Base-by-base conservation (phyloP, 2,329 filamentous ascomycete genomes). In the Penicillium sp. region DNA sequence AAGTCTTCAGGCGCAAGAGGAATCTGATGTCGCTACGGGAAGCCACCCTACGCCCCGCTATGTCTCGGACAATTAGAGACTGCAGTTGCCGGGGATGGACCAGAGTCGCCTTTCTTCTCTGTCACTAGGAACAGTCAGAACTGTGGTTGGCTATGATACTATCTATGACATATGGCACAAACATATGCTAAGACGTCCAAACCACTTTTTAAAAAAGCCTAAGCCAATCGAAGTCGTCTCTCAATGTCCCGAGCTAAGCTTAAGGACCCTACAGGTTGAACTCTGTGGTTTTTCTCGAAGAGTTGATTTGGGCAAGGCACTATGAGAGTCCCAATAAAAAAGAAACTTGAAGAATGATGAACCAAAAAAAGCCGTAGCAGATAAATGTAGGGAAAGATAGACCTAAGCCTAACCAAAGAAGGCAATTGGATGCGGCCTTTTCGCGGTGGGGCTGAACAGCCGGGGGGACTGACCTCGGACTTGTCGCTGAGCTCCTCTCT, bases 371-470 rank as follows among this genome's bases (percentile, higher is more conserved):
- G n/a, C 29, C 19, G 39, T 44, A 35, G n/a, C 32, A 41, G n/a
- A 52, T 29, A 14, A 46, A 46, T 59, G 54, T 58, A 57, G 55
- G 42, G 56, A 13, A 14, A 52, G 47, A 48, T 40, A 23, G 5
- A 23, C 23, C 59, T 62, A 63, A 61, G n/a, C n/a, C n/a, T n/a
- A n/a, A 55, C 61, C 59, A 18, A 49, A 53, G 38, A 50, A 57
- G 58, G 61, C 58, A 65, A 57, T 57, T 66, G n/a, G 40, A 62
- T 48, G 59, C 62, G 62, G 23, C 23, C 3, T 5, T 23, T 23
- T 23, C 23, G 23, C 23, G 23, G 23, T 23, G 23, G 23, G 23
- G 23, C 23, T 5, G 23, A 23, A 23, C 5, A 23, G 23, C 23
- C 3, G 23, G 23, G 23, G 23, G 23, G 23, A 23, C 23, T 23